These are phyloP conservation scores for Neonectria faginata DNA, from an alignment of 2,329 filamentous ascomycete species.

Conservation along the genomic window DNA sequence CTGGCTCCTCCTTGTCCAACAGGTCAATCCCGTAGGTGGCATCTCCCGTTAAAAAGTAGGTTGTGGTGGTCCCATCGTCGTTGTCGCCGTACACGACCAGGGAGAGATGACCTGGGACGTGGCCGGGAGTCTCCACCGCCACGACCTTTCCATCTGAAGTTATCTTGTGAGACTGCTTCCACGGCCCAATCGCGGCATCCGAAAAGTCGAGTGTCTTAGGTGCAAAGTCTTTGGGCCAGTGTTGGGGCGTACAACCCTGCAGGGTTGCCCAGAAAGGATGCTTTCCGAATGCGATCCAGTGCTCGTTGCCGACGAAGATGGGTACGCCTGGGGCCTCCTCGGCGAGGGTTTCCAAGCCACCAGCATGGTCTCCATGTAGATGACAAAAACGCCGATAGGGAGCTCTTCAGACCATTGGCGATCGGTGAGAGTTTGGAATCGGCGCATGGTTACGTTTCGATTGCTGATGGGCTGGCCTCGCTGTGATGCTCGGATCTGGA, in stretches of 20 bases:
- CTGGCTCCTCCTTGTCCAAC: slow-evolving; percentile 21
- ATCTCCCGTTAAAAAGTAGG: slow-evolving; percentile 16
- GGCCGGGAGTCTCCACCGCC: slow-evolving; percentile 17
- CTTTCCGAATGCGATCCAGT: slow-evolving; percentile 17
- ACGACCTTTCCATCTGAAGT: slow-evolving; percentile 14
- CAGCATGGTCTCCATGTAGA: slow-evolving; percentile 21
- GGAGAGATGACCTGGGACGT: slow-evolving; percentile 19
- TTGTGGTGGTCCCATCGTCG: slow-evolving; percentile 7
- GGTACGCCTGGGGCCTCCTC: slow-evolving; percentile 13
- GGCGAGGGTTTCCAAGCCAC: slow-evolving; percentile 4
- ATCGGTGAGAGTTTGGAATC: slow-evolving; percentile 15
- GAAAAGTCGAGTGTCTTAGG: slow-evolving; percentile 9
- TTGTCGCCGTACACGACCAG: slow-evolving; percentile 13
- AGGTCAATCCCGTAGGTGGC: slow-evolving; percentile 17
- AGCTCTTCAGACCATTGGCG: slow-evolving; percentile 17
- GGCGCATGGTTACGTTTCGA: slow-evolving; percentile 3
- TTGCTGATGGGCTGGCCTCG: slow-evolving; percentile 5
- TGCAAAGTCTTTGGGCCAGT: slow-evolving; percentile 20
- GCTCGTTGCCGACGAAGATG: slow-evolving; percentile 10
- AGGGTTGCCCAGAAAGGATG: slow-evolving; percentile 2
- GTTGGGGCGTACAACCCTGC: slow-evolving; percentile 10
- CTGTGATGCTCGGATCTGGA: slow-evolving; percentile 10
- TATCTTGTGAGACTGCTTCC: slow-evolving; percentile 14
- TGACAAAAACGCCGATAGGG: slow-evolving; percentile 21
- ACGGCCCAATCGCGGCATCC: slow-evolving; percentile 5